Percentiles rank a stretch among this genome's conserved stretches.
These are phyloP conservation scores for Boletus pseudopeckii DNA, from an alignment of 768 basidiomycete genomes.

Conservation along the genomic window DNA sequence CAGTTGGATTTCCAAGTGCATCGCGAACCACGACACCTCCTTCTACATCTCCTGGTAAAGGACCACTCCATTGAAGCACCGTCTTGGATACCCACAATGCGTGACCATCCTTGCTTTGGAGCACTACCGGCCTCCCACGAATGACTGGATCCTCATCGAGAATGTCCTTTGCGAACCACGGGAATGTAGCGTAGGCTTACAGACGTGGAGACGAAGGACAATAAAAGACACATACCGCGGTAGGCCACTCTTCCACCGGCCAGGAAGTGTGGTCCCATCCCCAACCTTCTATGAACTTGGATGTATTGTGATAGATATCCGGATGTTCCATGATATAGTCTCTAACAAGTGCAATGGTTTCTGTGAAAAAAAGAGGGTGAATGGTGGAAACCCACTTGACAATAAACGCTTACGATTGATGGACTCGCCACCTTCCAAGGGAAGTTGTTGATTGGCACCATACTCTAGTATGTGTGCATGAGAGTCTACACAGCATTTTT, in stretches of 20 bases:
- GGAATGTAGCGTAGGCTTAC: not conserved
- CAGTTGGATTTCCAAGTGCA: conserved; percentile 62
- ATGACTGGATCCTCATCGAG: conserved; percentile 70
- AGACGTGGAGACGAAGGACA: not conserved
- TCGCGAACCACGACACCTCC: conserved; percentile 82
- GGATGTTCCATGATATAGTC: conserved; percentile 57
- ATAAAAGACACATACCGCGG: conserved; percentile 47
- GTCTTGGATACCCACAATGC: conserved; percentile 80
- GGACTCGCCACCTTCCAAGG: conserved; percentile 59
- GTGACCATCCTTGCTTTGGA: conserved; percentile 87
- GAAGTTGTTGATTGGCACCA: conserved; percentile 61
- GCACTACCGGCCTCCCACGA: conserved; percentile 63
- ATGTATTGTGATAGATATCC: conserved; percentile 53
- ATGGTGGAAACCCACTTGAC: not conserved
- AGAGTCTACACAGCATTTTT: conserved; percentile 49
- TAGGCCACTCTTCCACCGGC: conserved; percentile 60
- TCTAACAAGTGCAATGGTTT: conserved; percentile 60
- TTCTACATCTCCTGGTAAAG: conserved; percentile 66
- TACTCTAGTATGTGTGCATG: conserved; percentile 80
- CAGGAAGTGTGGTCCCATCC: conserved; percentile 92
- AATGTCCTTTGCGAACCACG: conserved; percentile 50
- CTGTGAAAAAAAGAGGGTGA: conserved; percentile 31
- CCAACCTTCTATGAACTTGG: conserved; percentile 69
- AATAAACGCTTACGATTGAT: conserved; percentile 44
- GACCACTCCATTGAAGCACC: conserved; percentile 53